phyloP scores from a whole-genome alignment of 2,329 filamentous ascomycete species.

The Byssothecium circinans region DNA sequence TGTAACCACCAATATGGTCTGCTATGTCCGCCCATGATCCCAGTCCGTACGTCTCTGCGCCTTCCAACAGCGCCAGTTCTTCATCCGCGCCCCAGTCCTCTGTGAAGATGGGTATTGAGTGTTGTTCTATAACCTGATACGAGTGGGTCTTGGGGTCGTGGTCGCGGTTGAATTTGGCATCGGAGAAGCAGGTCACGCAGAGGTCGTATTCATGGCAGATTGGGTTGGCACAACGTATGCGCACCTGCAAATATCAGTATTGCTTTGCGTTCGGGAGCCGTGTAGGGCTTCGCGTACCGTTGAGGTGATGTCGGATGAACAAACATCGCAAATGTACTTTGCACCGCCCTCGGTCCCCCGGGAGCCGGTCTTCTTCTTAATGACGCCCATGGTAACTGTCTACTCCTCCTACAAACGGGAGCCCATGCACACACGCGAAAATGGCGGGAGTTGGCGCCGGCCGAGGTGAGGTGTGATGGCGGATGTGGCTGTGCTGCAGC shows the following conservation, averaged over 20 bases:
- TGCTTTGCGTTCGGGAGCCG: conserved; percentile 3
- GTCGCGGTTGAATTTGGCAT: conserved; percentile 75
- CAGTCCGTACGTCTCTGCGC: conserved; percentile 91
- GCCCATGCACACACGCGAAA: conserved; percentile 2
- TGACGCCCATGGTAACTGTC: conserved; percentile 87
- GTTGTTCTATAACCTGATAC: conserved; percentile 95
- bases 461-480: conserved; percentile 9
- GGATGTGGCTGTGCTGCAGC: conserved; percentile 29
- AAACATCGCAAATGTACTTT: conserved; percentile 97
- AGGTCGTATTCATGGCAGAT: conserved; percentile 93
- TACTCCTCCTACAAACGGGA: background rate
- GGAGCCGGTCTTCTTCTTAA: conserved; percentile 90
- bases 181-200: conserved; percentile 91
- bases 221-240: conserved; percentile 84
- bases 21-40: conserved; percentile 98
- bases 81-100: conserved; percentile 97
- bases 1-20: conserved; percentile 94
- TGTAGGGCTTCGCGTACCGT: conserved; percentile 65
- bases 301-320: conserved; percentile 93
- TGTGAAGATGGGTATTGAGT: conserved; percentile 95
- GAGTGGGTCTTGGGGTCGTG: conserved; percentile 86
- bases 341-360: conserved; percentile 74
- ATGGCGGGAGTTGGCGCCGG: conserved; percentile 7
- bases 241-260: conserved; percentile 63
- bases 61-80: conserved; percentile 88